Percentiles rank a stretch among this genome's conserved stretches.
phyloP scores from a whole-genome alignment of 108 stramenopile species.

The Discostella stelligeroides region DNA sequence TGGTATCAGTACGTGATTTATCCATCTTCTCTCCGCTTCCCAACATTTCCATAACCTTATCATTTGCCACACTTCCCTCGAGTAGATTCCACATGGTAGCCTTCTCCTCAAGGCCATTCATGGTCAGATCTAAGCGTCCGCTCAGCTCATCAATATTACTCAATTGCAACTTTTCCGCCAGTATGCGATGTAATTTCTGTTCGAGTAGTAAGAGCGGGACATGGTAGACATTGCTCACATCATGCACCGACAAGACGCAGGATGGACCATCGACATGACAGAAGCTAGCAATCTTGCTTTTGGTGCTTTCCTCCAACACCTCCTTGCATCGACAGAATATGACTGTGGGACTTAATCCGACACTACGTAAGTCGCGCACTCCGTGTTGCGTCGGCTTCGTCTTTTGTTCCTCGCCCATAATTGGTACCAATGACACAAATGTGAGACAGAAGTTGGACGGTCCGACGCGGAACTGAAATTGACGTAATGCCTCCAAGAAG shows the following conservation, averaged over 20 bases:
- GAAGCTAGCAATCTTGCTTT: constrained; percentile 93
- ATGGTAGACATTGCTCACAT: constrained; percentile 99
- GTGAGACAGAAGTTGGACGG: constrained; percentile 92
- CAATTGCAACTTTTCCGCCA: constrained; percentile 51
- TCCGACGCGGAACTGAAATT: constrained; percentile 98
- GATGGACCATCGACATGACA: constrained; percentile 91
- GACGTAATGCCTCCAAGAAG: constrained; percentile 97
- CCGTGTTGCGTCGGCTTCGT: constrained; percentile 99
- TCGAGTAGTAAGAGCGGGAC: constrained; percentile 93
- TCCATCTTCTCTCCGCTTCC: constrained; percentile 14
- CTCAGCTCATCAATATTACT: constrained; percentile 22
- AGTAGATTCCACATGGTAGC: constrained; percentile 48
- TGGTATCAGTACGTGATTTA: constrained; percentile 24
- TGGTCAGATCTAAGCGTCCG: constrained; percentile 55
- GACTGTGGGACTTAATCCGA: constrained; percentile 93
- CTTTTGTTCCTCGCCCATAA: constrained; percentile 98
- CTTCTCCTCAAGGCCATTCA: constrained; percentile 70
- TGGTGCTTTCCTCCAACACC: constrained; percentile 81
- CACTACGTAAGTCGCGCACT: constrained; percentile 91
- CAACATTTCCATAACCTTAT: constrained; percentile 30
- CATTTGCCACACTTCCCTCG: constrained; percentile 39
- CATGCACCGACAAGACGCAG: constrained; percentile 94
- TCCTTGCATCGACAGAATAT: constrained; percentile 94
- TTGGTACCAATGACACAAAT: constrained; percentile 96
- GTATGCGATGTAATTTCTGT: constrained; percentile 86